Evolutionary conservation across 2,329 filamentous ascomycete species (phyloP).

Genomic region (Botrytis paeoniae): DNA sequence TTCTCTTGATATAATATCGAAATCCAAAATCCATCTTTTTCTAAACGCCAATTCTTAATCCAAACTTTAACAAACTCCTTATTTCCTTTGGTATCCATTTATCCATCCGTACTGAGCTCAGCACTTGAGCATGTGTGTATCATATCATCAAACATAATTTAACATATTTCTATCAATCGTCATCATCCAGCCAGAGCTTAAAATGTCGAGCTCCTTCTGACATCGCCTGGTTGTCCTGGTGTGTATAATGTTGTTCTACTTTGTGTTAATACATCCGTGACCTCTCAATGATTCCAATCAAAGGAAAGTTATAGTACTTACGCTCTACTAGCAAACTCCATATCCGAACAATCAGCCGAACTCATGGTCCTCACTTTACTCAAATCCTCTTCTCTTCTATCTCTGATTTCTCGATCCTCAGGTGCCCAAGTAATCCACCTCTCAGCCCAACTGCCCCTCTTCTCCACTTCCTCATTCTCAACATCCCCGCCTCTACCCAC

Average conservation of each 20-base stretch:
- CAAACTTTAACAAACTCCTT: not conserved
- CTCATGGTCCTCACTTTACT: not conserved
- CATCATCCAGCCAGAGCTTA: not conserved
- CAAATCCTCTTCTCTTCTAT: not conserved
- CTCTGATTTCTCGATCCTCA: not conserved
- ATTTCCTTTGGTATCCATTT: not conserved
- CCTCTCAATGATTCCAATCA: no score
- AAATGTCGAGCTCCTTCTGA: not conserved
- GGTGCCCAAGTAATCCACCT: slow-evolving; percentile 13
- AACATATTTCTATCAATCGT: not conserved
- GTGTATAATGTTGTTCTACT: slow-evolving; percentile 3
- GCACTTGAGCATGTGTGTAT: not conserved
- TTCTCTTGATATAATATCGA: not conserved
- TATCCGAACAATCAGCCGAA: not conserved
- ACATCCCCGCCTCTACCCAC: not conserved
- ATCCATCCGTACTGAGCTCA: not conserved
- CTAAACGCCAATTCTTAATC: not conserved
- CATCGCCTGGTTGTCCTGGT: slow-evolving; percentile 2
- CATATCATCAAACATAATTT: not conserved
- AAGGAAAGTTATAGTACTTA: not conserved
- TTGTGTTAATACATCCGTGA: not conserved
- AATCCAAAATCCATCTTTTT: not conserved
- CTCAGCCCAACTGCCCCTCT: not conserved
- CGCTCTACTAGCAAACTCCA: slow-evolving; percentile 6
- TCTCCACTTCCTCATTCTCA: not conserved